Evolutionary conservation across 2,329 filamentous ascomycete genomes (phyloP).

Genomic region (Cryphonectria carpinicola): DNA sequence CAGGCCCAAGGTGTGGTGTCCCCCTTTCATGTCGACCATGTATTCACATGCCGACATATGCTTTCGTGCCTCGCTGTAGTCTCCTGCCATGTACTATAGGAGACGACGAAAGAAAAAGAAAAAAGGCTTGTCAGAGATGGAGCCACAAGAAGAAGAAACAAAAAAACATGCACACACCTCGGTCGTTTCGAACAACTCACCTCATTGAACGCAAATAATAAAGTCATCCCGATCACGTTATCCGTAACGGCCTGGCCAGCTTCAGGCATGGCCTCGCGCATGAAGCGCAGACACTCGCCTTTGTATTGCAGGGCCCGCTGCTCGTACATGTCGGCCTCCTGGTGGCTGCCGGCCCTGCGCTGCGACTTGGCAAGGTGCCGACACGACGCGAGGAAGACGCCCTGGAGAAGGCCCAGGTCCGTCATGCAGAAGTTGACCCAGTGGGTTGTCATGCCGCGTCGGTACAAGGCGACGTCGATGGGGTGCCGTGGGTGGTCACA

Average conservation of each 20-base stretch:
- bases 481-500: slow-evolving; percentile 8
- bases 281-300: slow-evolving; percentile 16
- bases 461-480: slow-evolving; percentile 10
- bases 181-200: neutral
- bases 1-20: slow-evolving; percentile 28
- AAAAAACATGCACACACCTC: neutral
- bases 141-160: neutral
- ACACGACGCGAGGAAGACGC: slow-evolving; percentile 6
- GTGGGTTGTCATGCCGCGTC: slow-evolving; percentile 3
- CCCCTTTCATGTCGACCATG: slow-evolving; percentile 17
- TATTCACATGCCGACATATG: slow-evolving; percentile 21
- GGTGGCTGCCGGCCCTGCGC: neutral
- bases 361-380: slow-evolving; percentile 7
- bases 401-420: slow-evolving; percentile 19
- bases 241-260: slow-evolving; percentile 11
- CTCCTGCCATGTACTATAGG: slow-evolving; percentile 14
- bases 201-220: slow-evolving; percentile 23
- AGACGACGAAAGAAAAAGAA: neutral
- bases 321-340: slow-evolving; percentile 9
- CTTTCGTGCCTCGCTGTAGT: neutral
- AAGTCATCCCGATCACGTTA: slow-evolving; percentile 2
- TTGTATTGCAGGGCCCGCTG: slow-evolving; percentile 17
- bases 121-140: neutral
- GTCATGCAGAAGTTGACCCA: slow-evolving; percentile 20
- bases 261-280: slow-evolving; percentile 12